These are phyloP conservation scores for Neurospora sp. DNA, from an alignment of 495 filamentous ascomycete genomes.

Conservation along the genomic window DNA sequence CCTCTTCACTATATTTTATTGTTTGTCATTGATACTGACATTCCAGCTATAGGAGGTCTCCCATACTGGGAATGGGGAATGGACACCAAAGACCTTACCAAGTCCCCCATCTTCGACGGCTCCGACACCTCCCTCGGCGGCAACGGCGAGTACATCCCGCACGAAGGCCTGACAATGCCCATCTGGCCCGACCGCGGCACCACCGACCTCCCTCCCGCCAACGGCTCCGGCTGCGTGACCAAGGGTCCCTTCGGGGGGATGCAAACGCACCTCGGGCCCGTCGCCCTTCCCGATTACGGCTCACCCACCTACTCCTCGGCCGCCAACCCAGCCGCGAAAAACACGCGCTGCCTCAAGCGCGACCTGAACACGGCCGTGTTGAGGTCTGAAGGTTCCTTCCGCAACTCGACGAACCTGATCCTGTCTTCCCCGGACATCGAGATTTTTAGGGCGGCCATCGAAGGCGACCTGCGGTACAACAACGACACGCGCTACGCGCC, in stretches of 20 bases:
- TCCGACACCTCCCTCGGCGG: constrained; percentile 13
- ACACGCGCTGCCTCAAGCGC: constrained; percentile 56
- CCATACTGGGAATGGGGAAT: constrained; percentile 22
- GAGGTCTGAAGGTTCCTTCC: constrained; percentile 33
- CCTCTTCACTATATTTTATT: too few species aligned
- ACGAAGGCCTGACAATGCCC: constrained; percentile 13
- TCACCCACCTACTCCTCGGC: constrained; percentile 13
- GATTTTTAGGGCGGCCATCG: constrained; percentile 37
- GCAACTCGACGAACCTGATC: constrained; percentile 36
- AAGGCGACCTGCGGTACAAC: constrained; percentile 39
- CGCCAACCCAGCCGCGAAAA: constrained; percentile 24
- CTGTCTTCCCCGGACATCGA: constrained; percentile 33
- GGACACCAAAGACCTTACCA: constrained; percentile 16
- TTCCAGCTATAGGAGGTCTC: not conserved
- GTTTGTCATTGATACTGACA: too few species aligned
- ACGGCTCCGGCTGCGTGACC: constrained; percentile 55
- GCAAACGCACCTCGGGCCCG: constrained; percentile 44
- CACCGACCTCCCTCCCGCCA: constrained; percentile 32
- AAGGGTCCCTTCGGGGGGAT: constrained; percentile 48
- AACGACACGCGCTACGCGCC: not conserved
- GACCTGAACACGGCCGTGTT: constrained; percentile 46
- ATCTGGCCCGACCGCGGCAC: constrained; percentile 14
- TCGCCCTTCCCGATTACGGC: constrained; percentile 22
- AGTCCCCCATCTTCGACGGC: constrained; percentile 19
- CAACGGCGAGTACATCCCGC: constrained; percentile 17